phyloP scores from a whole-genome alignment of 2,329 filamentous ascomycete species.

The Monilinia fructigena region DNA sequence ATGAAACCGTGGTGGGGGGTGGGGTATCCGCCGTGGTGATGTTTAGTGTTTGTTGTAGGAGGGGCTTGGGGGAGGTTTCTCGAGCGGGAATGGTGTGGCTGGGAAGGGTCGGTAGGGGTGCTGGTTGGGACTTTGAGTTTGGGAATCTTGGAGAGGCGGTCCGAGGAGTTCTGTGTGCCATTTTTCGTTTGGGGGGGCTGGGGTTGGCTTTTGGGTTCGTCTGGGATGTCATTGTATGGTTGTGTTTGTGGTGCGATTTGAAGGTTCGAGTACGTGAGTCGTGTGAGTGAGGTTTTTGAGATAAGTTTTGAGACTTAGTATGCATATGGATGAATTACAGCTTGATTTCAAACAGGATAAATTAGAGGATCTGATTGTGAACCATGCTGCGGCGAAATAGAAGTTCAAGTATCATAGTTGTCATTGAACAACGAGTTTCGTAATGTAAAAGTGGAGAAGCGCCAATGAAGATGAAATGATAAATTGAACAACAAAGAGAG shows the following conservation, averaged over 20 bases:
- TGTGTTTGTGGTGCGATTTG: background rate
- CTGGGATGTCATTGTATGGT: conserved; percentile 1
- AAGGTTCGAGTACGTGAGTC: background rate
- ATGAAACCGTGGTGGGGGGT: conserved; percentile 5
- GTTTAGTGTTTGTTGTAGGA: background rate
- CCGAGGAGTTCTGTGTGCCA: conserved; percentile 6
- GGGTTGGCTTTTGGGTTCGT: background rate
- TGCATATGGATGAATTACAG: background rate
- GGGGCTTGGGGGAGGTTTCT: background rate
- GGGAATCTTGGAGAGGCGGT: conserved; percentile 5
- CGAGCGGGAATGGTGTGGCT: conserved; percentile 4
- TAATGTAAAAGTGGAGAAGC: background rate
- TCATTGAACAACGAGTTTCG: background rate
- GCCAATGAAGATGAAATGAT: background rate
- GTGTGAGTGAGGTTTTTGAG: background rate
- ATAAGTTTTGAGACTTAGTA: background rate
- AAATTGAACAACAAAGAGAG: conserved; percentile 9
- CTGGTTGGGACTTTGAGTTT: conserved; percentile 12
- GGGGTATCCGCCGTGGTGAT: background rate
- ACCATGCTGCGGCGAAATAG: background rate
- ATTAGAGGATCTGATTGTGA: background rate
- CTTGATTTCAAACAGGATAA: background rate
- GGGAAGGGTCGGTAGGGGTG: conserved; percentile 8
- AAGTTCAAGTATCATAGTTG: background rate
- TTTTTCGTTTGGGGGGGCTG: conserved; percentile 9